A percentile compares a stretch with the other conserved stretches of the same genome.
Evolutionary conservation across 208 protist species (phyloP).

Genomic region (Acanthamoeba healyi): DNA sequence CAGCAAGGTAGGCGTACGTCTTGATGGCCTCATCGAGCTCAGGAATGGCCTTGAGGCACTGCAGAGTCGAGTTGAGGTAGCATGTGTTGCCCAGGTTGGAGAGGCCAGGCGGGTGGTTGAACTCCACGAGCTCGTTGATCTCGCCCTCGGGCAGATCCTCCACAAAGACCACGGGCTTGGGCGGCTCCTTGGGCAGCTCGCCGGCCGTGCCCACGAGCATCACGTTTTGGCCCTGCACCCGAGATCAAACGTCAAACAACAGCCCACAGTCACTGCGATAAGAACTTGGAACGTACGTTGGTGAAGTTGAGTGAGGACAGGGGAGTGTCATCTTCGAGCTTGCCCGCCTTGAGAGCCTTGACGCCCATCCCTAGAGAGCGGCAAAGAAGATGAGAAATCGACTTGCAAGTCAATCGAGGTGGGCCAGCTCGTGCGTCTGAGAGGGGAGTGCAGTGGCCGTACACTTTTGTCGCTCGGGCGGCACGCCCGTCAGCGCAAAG

Average conservation of each 20-base stretch:
- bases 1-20: slow-evolving; percentile 55
- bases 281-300: not conserved
- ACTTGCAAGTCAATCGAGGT: not conserved
- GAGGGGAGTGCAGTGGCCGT: not conserved
- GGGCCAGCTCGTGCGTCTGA: not conserved
- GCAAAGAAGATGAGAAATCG: not conserved
- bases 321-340: slow-evolving; percentile 80
- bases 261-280: not conserved
- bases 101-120: slow-evolving; percentile 79
- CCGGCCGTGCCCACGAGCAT: slow-evolving; percentile 89
- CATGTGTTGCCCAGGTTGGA: slow-evolving; percentile 91
- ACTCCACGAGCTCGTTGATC: slow-evolving; percentile 32
- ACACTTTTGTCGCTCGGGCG: slow-evolving; percentile 88
- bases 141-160: slow-evolving; percentile 87
- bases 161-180: slow-evolving; percentile 81
- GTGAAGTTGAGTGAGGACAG: not conserved
- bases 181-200: slow-evolving; percentile 79
- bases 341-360: slow-evolving; percentile 87
- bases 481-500: slow-evolving; percentile 86
- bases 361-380: slow-evolving; percentile 72
- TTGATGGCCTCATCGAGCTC: slow-evolving; percentile 81
- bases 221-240: slow-evolving; percentile 82
- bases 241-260: not conserved
- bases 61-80: slow-evolving; percentile 89
- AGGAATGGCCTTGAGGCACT: slow-evolving; percentile 83